Conservation (phyloP, 345 rosid genomes). For the Cochlearia excelsa region DNA sequence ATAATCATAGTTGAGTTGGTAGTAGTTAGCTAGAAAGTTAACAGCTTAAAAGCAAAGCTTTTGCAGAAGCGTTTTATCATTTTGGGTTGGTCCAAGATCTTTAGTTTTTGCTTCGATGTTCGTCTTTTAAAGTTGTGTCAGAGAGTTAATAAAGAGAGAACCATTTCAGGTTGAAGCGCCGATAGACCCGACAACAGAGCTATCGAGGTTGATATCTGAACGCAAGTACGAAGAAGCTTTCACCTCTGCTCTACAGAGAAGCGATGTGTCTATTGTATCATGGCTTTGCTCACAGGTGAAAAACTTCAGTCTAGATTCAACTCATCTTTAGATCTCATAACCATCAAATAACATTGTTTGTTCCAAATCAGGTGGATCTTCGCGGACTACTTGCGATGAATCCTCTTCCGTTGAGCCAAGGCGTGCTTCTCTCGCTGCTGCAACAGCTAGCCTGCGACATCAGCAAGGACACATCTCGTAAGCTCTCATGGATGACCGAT, state of each 20-base stretch:
- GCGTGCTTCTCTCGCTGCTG: slow-evolving; percentile 75
- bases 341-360: not conserved
- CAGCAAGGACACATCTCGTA: slow-evolving; percentile 54
- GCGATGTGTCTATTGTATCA: slow-evolving; percentile 72
- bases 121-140: too few relatives aligned
- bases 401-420: slow-evolving; percentile 82
- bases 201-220: slow-evolving; percentile 62
- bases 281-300: slow-evolving; percentile 89
- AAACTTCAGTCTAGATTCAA: not conserved
- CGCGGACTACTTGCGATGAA: slow-evolving; percentile 46
- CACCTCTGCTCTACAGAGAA: slow-evolving; percentile 67
- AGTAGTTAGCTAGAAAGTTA: not conserved
- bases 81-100: slow-evolving; percentile 8
- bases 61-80: not conserved
- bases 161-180: not conserved
- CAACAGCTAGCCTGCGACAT: slow-evolving; percentile 85
- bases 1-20: slow-evolving; percentile 2
- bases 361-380: slow-evolving; percentile 58
- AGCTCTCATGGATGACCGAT: slow-evolving; percentile 78
- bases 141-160: not conserved
- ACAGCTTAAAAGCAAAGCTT: not conserved
- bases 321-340: not conserved
- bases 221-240: slow-evolving; percentile 79
- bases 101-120: too few relatives aligned
- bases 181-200: not conserved